Evolutionary conservation across 2,329 filamentous ascomycete genomes (phyloP).

Genomic region (Pezicula carpinea): DNA sequence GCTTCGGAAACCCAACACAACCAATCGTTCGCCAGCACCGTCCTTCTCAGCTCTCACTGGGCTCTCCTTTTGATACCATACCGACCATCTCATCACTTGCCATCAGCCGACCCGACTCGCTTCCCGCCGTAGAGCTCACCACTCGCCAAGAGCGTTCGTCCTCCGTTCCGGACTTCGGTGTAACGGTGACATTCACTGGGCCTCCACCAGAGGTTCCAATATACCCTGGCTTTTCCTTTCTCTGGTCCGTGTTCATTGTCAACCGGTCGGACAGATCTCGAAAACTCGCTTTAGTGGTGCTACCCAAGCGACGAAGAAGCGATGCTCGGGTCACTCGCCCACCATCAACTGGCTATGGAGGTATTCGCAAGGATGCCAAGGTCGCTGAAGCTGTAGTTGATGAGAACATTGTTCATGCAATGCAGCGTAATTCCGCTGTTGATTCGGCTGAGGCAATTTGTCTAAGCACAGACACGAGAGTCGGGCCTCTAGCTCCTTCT

Average conservation of each 20-base stretch:
- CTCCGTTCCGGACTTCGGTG: constrained; percentile 56
- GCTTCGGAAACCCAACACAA: constrained; percentile 52
- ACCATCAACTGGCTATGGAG: constrained; percentile 42
- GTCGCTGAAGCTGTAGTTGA: constrained; percentile 65
- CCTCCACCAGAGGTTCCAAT: constrained; percentile 54
- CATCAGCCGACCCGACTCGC: constrained; percentile 52
- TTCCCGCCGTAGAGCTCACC: constrained; percentile 54
- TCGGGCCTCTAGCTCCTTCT: constrained; percentile 67
- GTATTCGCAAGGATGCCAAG: constrained; percentile 28
- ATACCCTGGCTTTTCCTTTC: constrained; percentile 61
- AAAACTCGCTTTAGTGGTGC: constrained; percentile 65
- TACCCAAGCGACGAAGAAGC: constrained; percentile 59
- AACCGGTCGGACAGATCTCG: constrained; percentile 61
- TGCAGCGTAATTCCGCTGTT: constrained; percentile 60
- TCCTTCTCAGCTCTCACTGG: constrained; percentile 60
- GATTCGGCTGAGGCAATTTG: constrained; percentile 68
- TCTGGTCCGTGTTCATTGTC: constrained; percentile 70
- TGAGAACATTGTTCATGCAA: constrained; percentile 65
- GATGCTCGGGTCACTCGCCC: constrained; percentile 40
- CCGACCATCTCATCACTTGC: constrained; percentile 52
- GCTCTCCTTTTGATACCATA: constrained; percentile 45
- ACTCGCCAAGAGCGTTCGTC: constrained; percentile 34
- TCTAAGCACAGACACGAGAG: constrained; percentile 67
- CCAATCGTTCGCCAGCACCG: constrained; percentile 58
- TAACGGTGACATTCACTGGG: constrained; percentile 70